phyloP scores from a whole-genome alignment of 2,329 filamentous ascomycete genomes.

The Claviceps sp. region DNA sequence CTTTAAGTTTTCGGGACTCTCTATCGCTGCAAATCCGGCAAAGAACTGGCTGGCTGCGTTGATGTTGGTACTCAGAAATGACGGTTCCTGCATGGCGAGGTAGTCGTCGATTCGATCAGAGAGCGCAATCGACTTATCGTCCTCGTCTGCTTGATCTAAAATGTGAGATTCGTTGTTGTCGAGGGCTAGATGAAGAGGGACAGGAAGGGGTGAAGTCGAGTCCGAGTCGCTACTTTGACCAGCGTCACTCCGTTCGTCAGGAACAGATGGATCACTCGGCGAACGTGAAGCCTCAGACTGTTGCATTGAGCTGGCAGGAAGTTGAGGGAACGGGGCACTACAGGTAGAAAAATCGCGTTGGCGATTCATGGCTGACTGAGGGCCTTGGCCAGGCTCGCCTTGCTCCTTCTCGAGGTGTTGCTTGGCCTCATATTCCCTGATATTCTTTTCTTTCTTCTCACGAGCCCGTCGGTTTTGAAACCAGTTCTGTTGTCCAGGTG shows the following conservation, averaged over 20 bases:
- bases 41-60: constrained; percentile 4
- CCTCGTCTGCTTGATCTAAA: constrained; percentile 6
- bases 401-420: constrained; percentile 24
- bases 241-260: constrained; percentile 13
- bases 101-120: constrained; percentile 9
- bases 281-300: constrained; percentile 7
- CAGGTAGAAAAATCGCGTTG: constrained; percentile 26
- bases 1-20: not conserved
- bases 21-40: not conserved
- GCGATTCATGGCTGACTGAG: constrained; percentile 17
- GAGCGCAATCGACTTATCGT: constrained; percentile 4
- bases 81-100: constrained; percentile 7
- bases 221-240: constrained; percentile 15
- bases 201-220: constrained; percentile 9
- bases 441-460: constrained; percentile 50
- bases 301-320: constrained; percentile 9
- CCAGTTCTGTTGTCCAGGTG: constrained; percentile 40
- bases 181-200: not conserved
- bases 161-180: not conserved
- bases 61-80: constrained; percentile 5
- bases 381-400: constrained; percentile 11
- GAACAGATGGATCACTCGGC: constrained; percentile 9
- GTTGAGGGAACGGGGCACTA: constrained; percentile 25
- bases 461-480: constrained; percentile 54
- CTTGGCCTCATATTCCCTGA: constrained; percentile 26